phyloP scores from a whole-genome alignment of 2,329 filamentous ascomycete species.

The Microdochium trichocladiopsis region DNA sequence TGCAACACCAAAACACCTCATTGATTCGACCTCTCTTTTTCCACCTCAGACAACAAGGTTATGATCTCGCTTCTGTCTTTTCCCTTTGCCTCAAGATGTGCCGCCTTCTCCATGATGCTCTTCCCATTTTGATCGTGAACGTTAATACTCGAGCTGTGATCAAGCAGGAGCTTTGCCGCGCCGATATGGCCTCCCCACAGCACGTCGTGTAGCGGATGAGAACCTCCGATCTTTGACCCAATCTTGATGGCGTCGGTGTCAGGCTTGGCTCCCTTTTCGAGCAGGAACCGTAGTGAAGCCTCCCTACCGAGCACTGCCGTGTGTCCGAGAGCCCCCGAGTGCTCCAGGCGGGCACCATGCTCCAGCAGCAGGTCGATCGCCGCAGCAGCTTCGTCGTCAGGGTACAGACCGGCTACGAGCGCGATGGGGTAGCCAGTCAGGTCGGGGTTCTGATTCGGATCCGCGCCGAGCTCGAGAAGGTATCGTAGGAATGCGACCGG shows the following conservation, averaged over 20 bases:
- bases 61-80: neutral
- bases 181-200: neutral
- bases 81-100: neutral
- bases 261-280: neutral
- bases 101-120: neutral
- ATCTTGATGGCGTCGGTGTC: neutral
- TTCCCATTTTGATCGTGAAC: neutral
- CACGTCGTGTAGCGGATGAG: neutral
- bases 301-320: neutral
- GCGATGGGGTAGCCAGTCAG: neutral
- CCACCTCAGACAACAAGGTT: neutral
- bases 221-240: neutral
- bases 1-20: too few species aligned
- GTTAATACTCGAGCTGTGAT: neutral
- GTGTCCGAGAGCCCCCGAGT: neutral
- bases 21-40: neutral
- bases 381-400: neutral
- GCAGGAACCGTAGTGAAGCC: neutral
- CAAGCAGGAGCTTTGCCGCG: neutral
- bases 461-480: neutral
- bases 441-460: neutral
- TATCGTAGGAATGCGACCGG: neutral
- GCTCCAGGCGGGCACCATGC: neutral
- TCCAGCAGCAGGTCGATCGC: neutral
- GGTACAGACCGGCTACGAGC: neutral